Percentiles rank a stretch among this genome's conserved stretches.
Evolutionary conservation across 1,284 basidiomycete species (phyloP).

Genomic region (Mycena citricolor): DNA sequence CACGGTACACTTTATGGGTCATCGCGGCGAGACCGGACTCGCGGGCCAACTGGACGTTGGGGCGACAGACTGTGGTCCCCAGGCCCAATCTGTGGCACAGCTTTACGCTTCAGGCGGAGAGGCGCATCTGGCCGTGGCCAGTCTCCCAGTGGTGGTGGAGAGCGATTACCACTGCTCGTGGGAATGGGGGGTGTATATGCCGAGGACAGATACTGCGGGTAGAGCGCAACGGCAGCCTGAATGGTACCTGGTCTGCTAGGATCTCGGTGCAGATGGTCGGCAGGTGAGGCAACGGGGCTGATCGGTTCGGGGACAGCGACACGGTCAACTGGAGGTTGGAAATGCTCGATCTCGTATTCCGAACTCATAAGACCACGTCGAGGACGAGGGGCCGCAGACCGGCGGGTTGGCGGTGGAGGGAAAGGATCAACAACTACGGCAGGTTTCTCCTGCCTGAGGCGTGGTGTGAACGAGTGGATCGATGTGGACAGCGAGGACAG

Average conservation of each 20-base stretch:
- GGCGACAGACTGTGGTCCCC: not conserved
- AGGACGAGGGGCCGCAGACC: conserved; percentile 11
- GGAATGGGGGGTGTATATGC: conserved; percentile 8
- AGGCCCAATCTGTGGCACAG: not conserved
- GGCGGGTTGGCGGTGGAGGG: conserved; percentile 14
- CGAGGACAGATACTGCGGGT: conserved; percentile 21
- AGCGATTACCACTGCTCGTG: not conserved
- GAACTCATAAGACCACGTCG: conserved; percentile 16
- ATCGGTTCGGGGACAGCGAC: not conserved
- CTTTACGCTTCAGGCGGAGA: conserved; percentile 18
- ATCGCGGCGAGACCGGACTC: not conserved
- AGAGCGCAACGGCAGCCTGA: conserved; percentile 16
- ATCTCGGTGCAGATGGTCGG: conserved; percentile 7
- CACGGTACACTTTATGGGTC: too few species aligned
- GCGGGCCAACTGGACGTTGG: not conserved
- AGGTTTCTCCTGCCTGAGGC: conserved; percentile 14
- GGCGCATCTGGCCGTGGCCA: conserved; percentile 21
- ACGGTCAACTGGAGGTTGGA: conserved; percentile 6
- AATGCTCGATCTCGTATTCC: conserved; percentile 21
- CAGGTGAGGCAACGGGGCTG: conserved; percentile 13
- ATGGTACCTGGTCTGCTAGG: conserved; percentile 12
- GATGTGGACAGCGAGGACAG: conserved; percentile 4
- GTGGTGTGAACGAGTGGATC: conserved; percentile 4
- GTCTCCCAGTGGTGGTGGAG: conserved; percentile 19
- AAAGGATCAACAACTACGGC: conserved; percentile 6